A percentile compares a stretch with the other conserved stretches of the same genome.
phyloP scores from a whole-genome alignment of 163 green algal species.

The Chlorella variabilis region DNA sequence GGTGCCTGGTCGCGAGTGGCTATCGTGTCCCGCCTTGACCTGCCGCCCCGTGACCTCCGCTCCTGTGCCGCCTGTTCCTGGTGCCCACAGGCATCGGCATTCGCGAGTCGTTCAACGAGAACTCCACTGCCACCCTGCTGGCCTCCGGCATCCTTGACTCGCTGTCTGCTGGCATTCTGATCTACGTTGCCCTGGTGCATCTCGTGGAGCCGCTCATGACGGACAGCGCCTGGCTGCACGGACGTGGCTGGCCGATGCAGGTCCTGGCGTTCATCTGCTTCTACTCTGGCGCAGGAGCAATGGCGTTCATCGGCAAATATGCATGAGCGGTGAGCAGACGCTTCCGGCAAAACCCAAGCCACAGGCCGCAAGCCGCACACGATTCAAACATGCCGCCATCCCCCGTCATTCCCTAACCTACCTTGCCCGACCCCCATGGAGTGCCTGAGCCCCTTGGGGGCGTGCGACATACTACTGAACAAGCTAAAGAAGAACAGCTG shows the following conservation, averaged over 20 bases:
- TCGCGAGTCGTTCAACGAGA: constrained; percentile 33
- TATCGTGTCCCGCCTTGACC: not conserved
- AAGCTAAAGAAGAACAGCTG: too few species aligned
- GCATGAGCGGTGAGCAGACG: too few species aligned
- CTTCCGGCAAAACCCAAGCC: too few species aligned
- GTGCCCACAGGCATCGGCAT: constrained; percentile 41
- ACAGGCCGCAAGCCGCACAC: too few species aligned
- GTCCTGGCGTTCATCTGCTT: constrained; percentile 15
- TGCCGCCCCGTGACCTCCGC: not conserved
- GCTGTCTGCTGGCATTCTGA: constrained; percentile 42
- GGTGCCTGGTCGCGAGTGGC: too few species aligned
- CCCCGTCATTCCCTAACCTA: too few species aligned
- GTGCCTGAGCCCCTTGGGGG: too few species aligned
- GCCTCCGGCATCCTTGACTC: constrained; percentile 47
- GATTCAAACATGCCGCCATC: too few species aligned
- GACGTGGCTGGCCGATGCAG: constrained; percentile 27
- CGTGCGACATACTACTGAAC: too few species aligned
- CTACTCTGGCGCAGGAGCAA: constrained; percentile 24
- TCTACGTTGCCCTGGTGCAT: constrained; percentile 50
- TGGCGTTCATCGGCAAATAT: constrained; percentile 39
- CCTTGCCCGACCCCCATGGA: too few species aligned
- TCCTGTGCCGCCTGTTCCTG: not conserved
- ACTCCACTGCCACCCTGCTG: constrained; percentile 6
- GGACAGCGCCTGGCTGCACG: constrained; percentile 36
- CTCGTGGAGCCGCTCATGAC: constrained; percentile 44